Base-by-base conservation (phyloP, 2,329 filamentous ascomycete genomes). In the Penicillium griseofulvum region DNA sequence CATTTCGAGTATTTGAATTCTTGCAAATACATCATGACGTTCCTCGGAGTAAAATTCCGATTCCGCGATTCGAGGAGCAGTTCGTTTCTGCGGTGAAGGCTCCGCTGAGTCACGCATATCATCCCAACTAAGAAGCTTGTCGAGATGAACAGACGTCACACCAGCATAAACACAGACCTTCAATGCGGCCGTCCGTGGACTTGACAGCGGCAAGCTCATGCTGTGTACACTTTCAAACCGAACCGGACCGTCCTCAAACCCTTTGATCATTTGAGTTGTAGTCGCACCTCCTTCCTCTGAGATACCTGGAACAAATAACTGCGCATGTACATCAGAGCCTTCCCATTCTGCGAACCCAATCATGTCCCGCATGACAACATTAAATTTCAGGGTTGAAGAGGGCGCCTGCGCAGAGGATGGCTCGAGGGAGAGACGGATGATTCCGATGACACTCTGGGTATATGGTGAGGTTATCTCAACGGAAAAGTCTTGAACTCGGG, bases 141-240 rank as follows among this genome's bases (percentile, higher is more conserved):
- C 94, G 22, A 99, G 82, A 75, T 99, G 94, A 87, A 97, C 97
- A 0, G 87, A 79, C 1, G 91, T 94, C 34, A 96, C 90, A 68
- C 88, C 88, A 17, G 94, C 92, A 71, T 96, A 97, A 57, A 99
- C 89, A 46, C 91, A 91, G 9, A 96, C 89, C 52, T 94, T 85
- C 51, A 99, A 76, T 24, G 86, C 88, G 1, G 91, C 86, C 44
- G 88, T 87, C 22, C 83, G 84, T 1, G 91, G 84, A 44, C 87
- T 89, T 41, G 87, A 88, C 34, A 96, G 80, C 4, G 92, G 90
- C 50, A 99, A 81, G 70, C 91, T 96, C 91, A 99, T 96, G 73
- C 91, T 96, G 78, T 99, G 94, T 47, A 97, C 92, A 73, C 94
- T 99, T 74, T 97, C 93, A 64, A 99, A 99, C 4, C 90, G 87